These are phyloP conservation scores for Geoglossum glabrum DNA, from an alignment of 495 filamentous ascomycete genomes.

Conservation along the genomic window DNA sequence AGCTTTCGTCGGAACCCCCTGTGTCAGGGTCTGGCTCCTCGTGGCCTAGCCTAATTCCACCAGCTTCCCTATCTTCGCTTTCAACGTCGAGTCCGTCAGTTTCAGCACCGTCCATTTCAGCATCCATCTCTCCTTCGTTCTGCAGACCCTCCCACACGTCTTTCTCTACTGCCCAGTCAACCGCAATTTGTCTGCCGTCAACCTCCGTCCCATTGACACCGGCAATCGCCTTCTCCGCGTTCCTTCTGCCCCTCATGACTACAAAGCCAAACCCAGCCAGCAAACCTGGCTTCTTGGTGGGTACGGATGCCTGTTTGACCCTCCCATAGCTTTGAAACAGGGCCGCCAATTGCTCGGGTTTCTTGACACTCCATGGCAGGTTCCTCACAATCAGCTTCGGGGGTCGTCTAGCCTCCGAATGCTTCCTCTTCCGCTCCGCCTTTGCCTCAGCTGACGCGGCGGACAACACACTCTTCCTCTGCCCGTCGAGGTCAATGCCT, in stretches of 20 bases:
- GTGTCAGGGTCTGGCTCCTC: conserved; percentile 15
- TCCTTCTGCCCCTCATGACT: conserved; percentile 66
- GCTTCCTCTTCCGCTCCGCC: conserved; percentile 33
- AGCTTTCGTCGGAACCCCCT: conserved; percentile 19
- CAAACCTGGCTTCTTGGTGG: conserved; percentile 50
- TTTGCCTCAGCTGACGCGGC: conserved; percentile 31
- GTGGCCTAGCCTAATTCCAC: conserved; percentile 13
- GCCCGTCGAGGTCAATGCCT: conserved; percentile 21
- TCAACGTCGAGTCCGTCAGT: conserved; percentile 8
- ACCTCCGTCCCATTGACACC: conserved; percentile 75
- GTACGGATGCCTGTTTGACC: conserved; percentile 61
- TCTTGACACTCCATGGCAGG: conserved; percentile 87
- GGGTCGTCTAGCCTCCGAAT: conserved; percentile 32
- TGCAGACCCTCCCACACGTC: conserved; percentile 53
- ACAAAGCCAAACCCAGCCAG: conserved; percentile 80
- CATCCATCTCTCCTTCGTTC: conserved; percentile 17
- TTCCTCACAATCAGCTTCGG: conserved; percentile 89
- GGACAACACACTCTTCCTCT: conserved; percentile 8
- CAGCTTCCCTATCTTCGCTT: conserved; percentile 13
- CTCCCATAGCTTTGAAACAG: conserved; percentile 80
- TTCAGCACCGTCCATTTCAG: background rate
- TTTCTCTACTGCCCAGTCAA: conserved; percentile 94
- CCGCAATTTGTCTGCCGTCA: conserved; percentile 68
- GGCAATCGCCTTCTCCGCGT: conserved; percentile 76
- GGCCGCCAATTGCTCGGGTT: conserved; percentile 49